Conservation (phyloP, 73 alveolate genomes). For the Blepharisma stoltei region DNA sequence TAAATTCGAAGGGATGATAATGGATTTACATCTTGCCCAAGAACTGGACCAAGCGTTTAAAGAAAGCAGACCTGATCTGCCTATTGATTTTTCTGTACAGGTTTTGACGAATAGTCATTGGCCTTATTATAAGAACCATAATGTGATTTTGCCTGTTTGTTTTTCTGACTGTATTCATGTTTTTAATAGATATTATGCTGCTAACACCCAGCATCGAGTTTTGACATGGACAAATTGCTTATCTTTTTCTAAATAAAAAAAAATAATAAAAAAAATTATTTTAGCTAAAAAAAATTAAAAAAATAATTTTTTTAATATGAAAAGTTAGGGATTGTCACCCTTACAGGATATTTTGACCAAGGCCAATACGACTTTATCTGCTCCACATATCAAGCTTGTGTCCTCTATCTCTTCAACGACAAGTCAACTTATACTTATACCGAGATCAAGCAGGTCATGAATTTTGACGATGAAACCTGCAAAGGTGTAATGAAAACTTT, state of each 20-base stretch:
- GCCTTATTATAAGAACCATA: conserved; percentile 55
- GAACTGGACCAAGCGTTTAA: conserved; percentile 32
- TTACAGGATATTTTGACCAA: conserved; percentile 28
- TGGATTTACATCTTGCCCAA: conserved; percentile 43
- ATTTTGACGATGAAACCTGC: conserved; percentile 45
- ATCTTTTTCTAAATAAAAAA: no score
- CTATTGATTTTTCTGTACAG: conserved; percentile 34
- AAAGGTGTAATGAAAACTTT: conserved; percentile 29
- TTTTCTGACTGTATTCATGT: conserved; percentile 36
- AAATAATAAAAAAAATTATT: no score
- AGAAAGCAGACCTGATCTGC: neutral
- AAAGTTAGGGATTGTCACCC: conserved; percentile 39
- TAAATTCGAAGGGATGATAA: conserved; percentile 63
- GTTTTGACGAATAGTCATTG: conserved; percentile 56
- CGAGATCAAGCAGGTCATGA: conserved; percentile 38
- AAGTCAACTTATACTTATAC: neutral
- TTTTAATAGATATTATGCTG: conserved; percentile 35
- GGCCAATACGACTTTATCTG: conserved; percentile 41
- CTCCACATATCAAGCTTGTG: conserved; percentile 50
- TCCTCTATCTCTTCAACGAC: conserved; percentile 47
- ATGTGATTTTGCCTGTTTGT: conserved; percentile 39
- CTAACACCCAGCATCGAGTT: conserved; percentile 37
- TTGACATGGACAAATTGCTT: conserved; percentile 50
- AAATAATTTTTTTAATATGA: no score
- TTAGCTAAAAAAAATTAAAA: no score